Conservation (phyloP, 768 basidiomycete species). For the Russula vinacea region DNA sequence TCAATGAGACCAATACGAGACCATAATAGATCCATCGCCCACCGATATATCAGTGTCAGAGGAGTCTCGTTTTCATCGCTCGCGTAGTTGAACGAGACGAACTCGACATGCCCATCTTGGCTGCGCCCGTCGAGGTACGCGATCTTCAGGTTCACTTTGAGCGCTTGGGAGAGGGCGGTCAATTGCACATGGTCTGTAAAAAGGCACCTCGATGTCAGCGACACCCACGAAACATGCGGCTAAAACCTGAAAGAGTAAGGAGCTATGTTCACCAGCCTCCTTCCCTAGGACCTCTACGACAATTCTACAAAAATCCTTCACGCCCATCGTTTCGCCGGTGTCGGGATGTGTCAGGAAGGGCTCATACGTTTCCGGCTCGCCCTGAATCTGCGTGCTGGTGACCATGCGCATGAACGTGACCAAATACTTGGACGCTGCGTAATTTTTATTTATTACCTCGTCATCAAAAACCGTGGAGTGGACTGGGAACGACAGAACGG, state of each 20-base stretch:
- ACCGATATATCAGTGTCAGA: constrained; percentile 75
- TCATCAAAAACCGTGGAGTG: neutral
- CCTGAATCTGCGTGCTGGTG: constrained; percentile 78
- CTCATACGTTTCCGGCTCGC: constrained; percentile 55
- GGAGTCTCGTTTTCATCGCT: constrained; percentile 47
- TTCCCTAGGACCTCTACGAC: constrained; percentile 76
- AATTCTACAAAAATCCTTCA: constrained; percentile 66
- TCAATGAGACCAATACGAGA: neutral
- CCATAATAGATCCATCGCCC: constrained; percentile 31
- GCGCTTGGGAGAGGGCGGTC: constrained; percentile 64
- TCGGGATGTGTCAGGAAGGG: constrained; percentile 80
- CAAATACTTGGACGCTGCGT: constrained; percentile 63
- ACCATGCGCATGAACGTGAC: constrained; percentile 79
- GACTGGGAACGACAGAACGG: neutral
- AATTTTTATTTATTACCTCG: neutral
- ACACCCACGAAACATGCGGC: neutral
- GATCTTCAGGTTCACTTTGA: constrained; percentile 64
- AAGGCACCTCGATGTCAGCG: neutral
- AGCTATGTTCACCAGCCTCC: constrained; percentile 57
- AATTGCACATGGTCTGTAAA: constrained; percentile 75
- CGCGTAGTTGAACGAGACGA: constrained; percentile 60
- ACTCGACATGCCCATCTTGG: constrained; percentile 52
- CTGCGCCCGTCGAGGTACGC: constrained; percentile 76
- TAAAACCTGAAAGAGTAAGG: neutral
- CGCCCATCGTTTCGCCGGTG: constrained; percentile 51